phyloP scores from a whole-genome alignment of 768 basidiomycete genomes.

The Amanita phalloides region DNA sequence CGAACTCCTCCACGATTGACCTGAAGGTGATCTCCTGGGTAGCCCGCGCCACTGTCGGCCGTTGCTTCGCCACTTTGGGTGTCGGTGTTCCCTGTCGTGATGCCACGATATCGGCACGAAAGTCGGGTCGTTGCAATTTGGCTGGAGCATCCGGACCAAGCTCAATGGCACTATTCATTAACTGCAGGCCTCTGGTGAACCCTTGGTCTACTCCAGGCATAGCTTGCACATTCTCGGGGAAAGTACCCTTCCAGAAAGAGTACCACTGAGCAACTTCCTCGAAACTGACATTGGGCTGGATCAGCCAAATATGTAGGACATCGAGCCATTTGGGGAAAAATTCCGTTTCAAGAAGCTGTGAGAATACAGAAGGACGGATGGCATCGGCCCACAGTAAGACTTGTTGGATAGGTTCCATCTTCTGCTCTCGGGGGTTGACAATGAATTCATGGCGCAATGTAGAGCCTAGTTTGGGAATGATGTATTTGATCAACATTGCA shows the following conservation, averaged over 20 bases:
- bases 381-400: constrained; percentile 72
- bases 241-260: constrained; percentile 74
- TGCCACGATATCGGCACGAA: constrained; percentile 33
- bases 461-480: constrained; percentile 85
- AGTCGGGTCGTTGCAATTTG: constrained; percentile 58
- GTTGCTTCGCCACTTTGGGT: constrained; percentile 23
- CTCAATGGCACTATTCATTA: constrained; percentile 92
- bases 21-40: constrained; percentile 86
- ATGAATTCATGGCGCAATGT: constrained; percentile 77
- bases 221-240: constrained; percentile 61
- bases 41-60: constrained; percentile 27
- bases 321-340: constrained; percentile 99
- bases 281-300: constrained; percentile 79
- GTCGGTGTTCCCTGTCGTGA: constrained; percentile 17
- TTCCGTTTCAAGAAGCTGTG: constrained; percentile 78
- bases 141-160: constrained; percentile 70
- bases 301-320: constrained; percentile 84
- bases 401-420: constrained; percentile 69
- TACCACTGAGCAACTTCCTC: constrained; percentile 95
- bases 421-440: constrained; percentile 85
- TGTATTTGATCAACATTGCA: constrained; percentile 75
- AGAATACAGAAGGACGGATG: constrained; percentile 66
- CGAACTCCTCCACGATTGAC: constrained; percentile 85
- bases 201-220: constrained; percentile 62
- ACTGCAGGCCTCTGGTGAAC: constrained; percentile 79